Evolutionary conservation across 2,329 filamentous ascomycete genomes (phyloP), one percentile per base, ranked within the genome.

Genomic region (Botrytis fragariae): DNA sequence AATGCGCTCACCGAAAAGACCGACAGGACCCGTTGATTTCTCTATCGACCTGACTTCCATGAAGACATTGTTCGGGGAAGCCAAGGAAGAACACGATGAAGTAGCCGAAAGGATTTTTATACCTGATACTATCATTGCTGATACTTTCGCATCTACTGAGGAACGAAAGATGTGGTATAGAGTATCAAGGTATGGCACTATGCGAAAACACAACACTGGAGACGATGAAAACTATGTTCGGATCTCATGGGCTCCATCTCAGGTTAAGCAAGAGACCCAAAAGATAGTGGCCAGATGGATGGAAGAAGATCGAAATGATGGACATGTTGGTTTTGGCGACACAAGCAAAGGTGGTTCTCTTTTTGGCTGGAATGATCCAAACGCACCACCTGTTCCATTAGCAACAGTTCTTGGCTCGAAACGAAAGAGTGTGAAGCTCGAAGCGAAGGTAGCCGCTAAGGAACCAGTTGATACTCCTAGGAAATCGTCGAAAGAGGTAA

Each of bases 161-260:
- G 86, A 91, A 80, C 88, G 90, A 67, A 90, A 88, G 77, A 84
- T 85, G 12, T 92, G 90, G 90, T 91, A 91, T 76, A 87, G 89
- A 32, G 81, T 91, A 29, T 90, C 90, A 12, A 86, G 90, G 8
- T 85, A 85, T 72, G 90, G 89, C 4, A 89, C 89, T 0, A 84
- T 86, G 76, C 84, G 88, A 9, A 87, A 86, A 74, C 85, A 91
- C 76, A 84, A 89, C 72, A 81, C 82, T 4, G 88, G 87, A 60
- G 86, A 89, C 63, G 87, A 89, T 68, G 88, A 90, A 14, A 87
- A 86, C 75, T 92, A 91, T 78, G 83, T 86, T 29, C 85, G 87
- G 14, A 84, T 90, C n/a, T 82, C 83, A 4, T 92, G 90, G 90
- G 75, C 79, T 6, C 81, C 83, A n/a, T 91, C 89, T 0, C 81